Percentiles rank a stretch among this genome's conserved stretches.
phyloP scores from a whole-genome alignment of 169 alveolate species.

The Plasmodium reichenowi region DNA sequence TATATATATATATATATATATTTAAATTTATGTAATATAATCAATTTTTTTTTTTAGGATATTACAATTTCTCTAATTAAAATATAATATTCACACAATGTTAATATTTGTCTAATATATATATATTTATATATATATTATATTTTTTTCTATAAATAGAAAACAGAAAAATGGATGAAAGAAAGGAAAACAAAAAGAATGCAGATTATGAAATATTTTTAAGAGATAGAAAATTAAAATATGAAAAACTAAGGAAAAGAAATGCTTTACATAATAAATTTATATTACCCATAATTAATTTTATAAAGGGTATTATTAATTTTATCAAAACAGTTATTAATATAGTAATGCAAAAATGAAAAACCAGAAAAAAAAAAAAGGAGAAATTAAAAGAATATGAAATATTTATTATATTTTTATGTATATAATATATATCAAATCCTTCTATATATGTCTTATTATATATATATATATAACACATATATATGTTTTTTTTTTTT shows the following conservation, averaged over 20 bases:
- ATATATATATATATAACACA: too few relatives aligned
- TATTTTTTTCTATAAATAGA: neutral
- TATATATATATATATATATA: too few relatives aligned
- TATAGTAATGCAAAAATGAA: constrained; percentile 28
- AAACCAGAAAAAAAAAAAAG: neutral
- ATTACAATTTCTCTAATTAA: too few relatives aligned
- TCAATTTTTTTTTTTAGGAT: too few relatives aligned
- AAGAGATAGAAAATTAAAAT: constrained; percentile 50
- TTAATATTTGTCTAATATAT: too few relatives aligned
- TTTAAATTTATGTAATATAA: too few relatives aligned
- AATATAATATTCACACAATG: too few relatives aligned
- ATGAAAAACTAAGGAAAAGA: constrained; percentile 43
- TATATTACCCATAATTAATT: constrained; percentile 32
- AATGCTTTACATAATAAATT: constrained; percentile 28
- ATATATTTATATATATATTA: neutral
- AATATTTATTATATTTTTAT: neutral
- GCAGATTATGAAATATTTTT: constrained; percentile 57
- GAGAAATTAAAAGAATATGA: neutral
- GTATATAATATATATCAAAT: neutral
- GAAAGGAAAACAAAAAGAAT: constrained; percentile 22
- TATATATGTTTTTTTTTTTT: too few relatives aligned
- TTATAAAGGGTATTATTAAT: constrained; percentile 24
- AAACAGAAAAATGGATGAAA: constrained; percentile 53
- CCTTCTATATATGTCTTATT: neutral
- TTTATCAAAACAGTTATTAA: constrained; percentile 47